phyloP scores from a whole-genome alignment of 441 rosid genomes.

The Breynia disticha region DNA sequence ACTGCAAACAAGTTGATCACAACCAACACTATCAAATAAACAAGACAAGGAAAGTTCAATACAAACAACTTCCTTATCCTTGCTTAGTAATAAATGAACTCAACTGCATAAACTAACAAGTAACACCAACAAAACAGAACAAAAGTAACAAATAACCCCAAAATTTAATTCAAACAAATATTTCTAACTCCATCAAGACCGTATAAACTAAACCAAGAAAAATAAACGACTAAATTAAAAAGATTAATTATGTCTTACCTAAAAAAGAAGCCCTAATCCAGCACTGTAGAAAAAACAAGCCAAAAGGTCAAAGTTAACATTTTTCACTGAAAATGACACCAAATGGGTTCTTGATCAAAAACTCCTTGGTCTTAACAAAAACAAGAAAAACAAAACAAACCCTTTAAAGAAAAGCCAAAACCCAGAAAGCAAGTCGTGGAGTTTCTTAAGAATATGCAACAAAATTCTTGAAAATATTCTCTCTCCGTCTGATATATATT shows the following conservation, averaged over 20 bases:
- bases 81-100: too few relatives aligned
- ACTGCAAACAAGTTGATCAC: too few relatives aligned
- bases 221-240: not conserved
- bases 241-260: constrained; percentile 7
- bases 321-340: constrained; percentile 9
- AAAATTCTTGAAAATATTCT: constrained; percentile 3
- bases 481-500: too few relatives aligned
- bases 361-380: constrained; percentile 10
- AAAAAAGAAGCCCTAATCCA: constrained; percentile 20
- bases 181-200: not conserved
- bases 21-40: too few relatives aligned
- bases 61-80: too few relatives aligned
- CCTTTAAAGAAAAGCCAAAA: constrained; percentile 20
- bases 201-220: not conserved
- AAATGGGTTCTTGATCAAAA: constrained; percentile 18
- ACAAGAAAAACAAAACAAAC: constrained; percentile 10
- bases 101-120: not conserved
- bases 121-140: constrained; percentile 1
- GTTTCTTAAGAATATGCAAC: constrained; percentile 16
- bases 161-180: too few relatives aligned
- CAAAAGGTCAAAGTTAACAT: constrained; percentile 6
- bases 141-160: constrained; percentile 1
- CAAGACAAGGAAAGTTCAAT: too few relatives aligned
- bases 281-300: constrained; percentile 9
- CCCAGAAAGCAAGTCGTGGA: constrained; percentile 23